Evolutionary conservation across 495 filamentous ascomycete species (phyloP), one percentile per base, ranked within the genome.

Genomic region (Daldinia childiae): DNA sequence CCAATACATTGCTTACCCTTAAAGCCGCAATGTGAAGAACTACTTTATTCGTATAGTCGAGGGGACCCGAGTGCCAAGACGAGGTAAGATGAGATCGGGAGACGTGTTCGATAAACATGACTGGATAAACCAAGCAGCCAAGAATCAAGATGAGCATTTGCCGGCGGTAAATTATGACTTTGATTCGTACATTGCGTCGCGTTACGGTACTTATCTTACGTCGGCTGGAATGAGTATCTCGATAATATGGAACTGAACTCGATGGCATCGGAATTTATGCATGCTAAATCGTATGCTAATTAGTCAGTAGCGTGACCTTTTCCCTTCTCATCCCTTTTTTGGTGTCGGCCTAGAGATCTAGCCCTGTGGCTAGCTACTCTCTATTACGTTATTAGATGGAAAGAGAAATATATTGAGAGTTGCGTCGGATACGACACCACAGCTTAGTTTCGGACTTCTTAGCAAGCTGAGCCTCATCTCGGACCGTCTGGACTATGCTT

Each of bases 51-150:
- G 45, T 19, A 41, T 19, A 70, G 39, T 34, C 43, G 29, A 60
- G 26, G 29, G 30, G 34, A 57, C 27, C 29, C 45, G 59, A 55
- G 43, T 59, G 69, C 69, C 60, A 68, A 72, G 69, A 48, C 24
- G 50, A 61, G 21, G 48, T 58, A 56, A 64, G 70, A 68, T 65
- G 64, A 68, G 60, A 68, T 68, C 55, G 51, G 51, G 51, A 62
- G 26, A 62, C 50, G 29, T 32, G 54, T 60, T 54, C 19, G 59
- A 21, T 62, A 34, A 26, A 73, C 50, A 51, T 68, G 45, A 65
- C 65, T 73, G 70, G 70, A 68, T 68, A 73, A 73, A 64, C n/a
- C 21, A 64, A 64, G 61, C 39, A 69, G 62, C 64, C 64, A 61
- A 62, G 71, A 52, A 51, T 56, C 60, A 61, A 62, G 66, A 52